phyloP scores from a whole-genome alignment of 1,139 yeast genomes.

The Tardiomyces blankii region DNA sequence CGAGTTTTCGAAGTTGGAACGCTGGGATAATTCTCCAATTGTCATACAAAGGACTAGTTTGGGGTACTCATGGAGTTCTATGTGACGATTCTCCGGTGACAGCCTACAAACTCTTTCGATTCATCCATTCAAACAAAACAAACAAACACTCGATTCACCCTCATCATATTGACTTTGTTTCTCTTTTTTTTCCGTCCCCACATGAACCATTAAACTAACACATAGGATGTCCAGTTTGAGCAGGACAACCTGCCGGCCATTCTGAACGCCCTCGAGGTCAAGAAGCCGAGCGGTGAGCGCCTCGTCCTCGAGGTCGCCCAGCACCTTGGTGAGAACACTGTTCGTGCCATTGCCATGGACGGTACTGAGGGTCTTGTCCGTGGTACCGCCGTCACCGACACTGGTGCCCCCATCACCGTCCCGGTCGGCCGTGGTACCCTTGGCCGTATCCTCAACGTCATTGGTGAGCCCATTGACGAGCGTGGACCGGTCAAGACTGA shows the following conservation, averaged over 20 bases:
- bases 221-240: conserved; percentile 86
- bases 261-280: conserved; percentile 89
- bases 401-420: conserved; percentile 97
- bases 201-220: no score
- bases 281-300: conserved; percentile 48
- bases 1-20: no score
- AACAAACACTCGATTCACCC: no score
- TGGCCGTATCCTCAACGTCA: conserved; percentile 97
- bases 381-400: conserved; percentile 85
- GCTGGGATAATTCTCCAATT: no score
- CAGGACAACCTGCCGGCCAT: conserved; percentile 96
- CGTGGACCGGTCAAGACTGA: conserved; percentile 95
- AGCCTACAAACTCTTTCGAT: no score
- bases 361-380: conserved; percentile 99
- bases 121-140: no score
- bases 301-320: conserved; percentile 97
- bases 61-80: no score
- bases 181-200: no score
- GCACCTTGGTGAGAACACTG: conserved; percentile 99
- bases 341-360: conserved; percentile 99
- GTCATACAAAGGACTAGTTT: no score
- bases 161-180: no score
- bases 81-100: no score
- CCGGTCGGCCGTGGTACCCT: conserved; percentile 99
- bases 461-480: conserved; percentile 99